These are phyloP conservation scores for Pseudogymnoascus sp. DNA, from an alignment of 2,329 filamentous ascomycete genomes.

Conservation along the genomic window DNA sequence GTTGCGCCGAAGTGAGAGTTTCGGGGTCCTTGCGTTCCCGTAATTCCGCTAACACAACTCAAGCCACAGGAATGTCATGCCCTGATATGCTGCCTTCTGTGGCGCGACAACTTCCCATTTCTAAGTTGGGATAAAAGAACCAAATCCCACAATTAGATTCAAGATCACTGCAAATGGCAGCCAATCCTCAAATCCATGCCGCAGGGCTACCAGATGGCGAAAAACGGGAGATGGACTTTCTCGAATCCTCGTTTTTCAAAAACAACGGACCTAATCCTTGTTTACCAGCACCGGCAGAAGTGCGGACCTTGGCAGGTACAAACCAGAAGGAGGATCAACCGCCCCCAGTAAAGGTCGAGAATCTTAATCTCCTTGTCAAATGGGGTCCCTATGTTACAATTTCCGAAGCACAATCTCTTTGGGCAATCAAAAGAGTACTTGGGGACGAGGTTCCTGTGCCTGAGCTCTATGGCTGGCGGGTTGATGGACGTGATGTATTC, in stretches of 20 bases:
- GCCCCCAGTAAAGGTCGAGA: constrained; percentile 23
- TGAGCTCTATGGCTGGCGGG: constrained; percentile 29
- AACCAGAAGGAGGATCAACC: constrained; percentile 1
- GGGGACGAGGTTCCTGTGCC: constrained; percentile 27
- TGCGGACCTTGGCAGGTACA: background rate
- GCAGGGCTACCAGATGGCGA: background rate
- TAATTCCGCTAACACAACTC: too few species aligned
- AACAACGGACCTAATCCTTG: background rate
- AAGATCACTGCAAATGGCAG: background rate
- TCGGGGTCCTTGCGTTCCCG: too few species aligned
- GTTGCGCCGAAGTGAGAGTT: too few species aligned
- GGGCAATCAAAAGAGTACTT: constrained; percentile 20
- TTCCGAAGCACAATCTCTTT: constrained; percentile 27
- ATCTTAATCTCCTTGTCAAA: constrained; percentile 28
- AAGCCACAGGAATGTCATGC: too few species aligned
- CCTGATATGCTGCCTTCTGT: background rate
- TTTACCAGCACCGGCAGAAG: background rate
- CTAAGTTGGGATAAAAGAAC: background rate
- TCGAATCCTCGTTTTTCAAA: constrained; percentile 8
- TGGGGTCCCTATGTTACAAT: constrained; percentile 22
- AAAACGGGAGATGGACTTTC: background rate
- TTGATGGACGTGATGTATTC: background rate
- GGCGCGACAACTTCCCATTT: background rate
- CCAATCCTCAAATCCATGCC: background rate
- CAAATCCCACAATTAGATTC: background rate